Evolutionary conservation across 192 early-diverging fungal species (phyloP), one percentile per base, ranked within the genome.

Genomic region (Dispira parvispora): DNA sequence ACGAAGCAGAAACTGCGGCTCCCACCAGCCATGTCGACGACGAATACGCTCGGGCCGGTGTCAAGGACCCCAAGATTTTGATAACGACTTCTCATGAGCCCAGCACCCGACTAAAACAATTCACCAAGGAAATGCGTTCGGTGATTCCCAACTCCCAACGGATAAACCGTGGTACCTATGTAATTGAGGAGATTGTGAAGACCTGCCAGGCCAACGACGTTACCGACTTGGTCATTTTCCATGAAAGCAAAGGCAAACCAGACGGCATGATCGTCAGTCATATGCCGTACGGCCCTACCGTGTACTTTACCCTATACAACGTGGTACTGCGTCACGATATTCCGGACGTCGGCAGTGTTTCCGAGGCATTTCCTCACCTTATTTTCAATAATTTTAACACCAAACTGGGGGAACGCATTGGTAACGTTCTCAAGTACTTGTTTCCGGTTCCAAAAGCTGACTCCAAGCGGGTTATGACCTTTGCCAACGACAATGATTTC

Each of bases 381-480:
- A 92, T 99, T 66, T 92, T 99, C 76, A 76, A 97, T 68, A 92
- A 91, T 67, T 97, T 99, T 66, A 84, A 82, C 57, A 85, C 86
- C 20, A 91, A 85, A 66, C 78, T 99, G 10, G 94, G 96, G 61
- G 68, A 68, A 18, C 74, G 94, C 62, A 87, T 87, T 43, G 78
- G 77, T 63, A 91, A 82, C 70, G 90, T 99, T 61, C 75, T 99
- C 52, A 96, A 94, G 73, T 95, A 89, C 68, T 74, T 99, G 65
- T 99, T 97, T 74, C 96, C 96, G 1, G 94, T 97, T 25, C 96
- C 96, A 13, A 99, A 92, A 77, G 84, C 84, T 52, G 96, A 99
- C 70, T 85, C 81, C 65, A 94, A 92, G 75, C 84, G 94, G 27
- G 91, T 94, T 43, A 93, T 99, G 86, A 94, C 96, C 11, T 99